Percentiles rank a stretch among this genome's conserved stretches.
These are phyloP conservation scores for Diplodia scrobiculata DNA, from an alignment of 2,329 filamentous ascomycete genomes.

Conservation along the genomic window DNA sequence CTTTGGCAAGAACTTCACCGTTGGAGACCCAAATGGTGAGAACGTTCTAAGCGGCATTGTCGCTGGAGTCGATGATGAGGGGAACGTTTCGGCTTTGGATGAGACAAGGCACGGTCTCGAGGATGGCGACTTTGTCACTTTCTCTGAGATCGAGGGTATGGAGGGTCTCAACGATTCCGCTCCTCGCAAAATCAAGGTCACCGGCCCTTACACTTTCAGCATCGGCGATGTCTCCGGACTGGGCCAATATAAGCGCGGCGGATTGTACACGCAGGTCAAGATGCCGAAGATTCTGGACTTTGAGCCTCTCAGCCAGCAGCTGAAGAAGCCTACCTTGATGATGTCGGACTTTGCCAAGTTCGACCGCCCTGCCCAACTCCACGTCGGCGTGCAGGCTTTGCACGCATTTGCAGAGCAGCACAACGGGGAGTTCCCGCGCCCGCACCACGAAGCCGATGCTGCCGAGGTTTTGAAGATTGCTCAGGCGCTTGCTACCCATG, in stretches of 20 bases:
- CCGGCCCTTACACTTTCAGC: constrained; percentile 93
- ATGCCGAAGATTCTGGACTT: constrained; percentile 95
- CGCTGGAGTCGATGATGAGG: constrained; percentile 84
- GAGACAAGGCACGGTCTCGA: constrained; percentile 93
- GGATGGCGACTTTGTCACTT: constrained; percentile 95
- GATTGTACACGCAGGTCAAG: constrained; percentile 93
- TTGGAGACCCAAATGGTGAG: constrained; percentile 88
- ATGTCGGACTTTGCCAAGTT: constrained; percentile 98
- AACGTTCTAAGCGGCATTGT: constrained; percentile 84
- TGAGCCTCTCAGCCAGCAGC: constrained; percentile 72
- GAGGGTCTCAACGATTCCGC: constrained; percentile 79
- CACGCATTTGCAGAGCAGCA: constrained; percentile 80
- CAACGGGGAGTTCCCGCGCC: constrained; percentile 70
- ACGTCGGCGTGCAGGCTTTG: constrained; percentile 88
- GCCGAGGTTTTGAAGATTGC: constrained; percentile 73
- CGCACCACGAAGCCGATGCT: constrained; percentile 84
- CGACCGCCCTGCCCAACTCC: constrained; percentile 87
- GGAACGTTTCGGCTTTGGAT: constrained; percentile 87
- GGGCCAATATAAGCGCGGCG: constrained; percentile 83
- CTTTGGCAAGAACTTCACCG: constrained; percentile 90
- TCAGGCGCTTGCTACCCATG: constrained; percentile 67
- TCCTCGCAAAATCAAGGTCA: constrained; percentile 88
- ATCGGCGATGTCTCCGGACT: constrained; percentile 89
- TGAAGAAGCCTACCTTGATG: constrained; percentile 85
- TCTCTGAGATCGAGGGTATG: constrained; percentile 91